Percentiles rank a stretch among this genome's conserved stretches.
These are phyloP conservation scores for Smittium culicis DNA, from an alignment of 371 early-diverging fungal species.

Conservation along the genomic window DNA sequence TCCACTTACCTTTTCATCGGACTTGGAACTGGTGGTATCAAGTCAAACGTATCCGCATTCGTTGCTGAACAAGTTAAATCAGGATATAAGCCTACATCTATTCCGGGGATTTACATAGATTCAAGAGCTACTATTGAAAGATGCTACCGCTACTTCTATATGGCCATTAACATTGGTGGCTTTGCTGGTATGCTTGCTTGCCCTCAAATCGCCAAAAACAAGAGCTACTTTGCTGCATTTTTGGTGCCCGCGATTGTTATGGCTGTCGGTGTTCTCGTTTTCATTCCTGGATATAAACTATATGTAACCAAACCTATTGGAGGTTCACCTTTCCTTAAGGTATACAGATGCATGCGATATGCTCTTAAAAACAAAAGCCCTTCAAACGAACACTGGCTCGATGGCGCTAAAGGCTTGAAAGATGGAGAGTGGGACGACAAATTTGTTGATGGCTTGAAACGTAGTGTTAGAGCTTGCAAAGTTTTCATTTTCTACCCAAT, in stretches of 20 bases:
- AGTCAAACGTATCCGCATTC: constrained; percentile 55
- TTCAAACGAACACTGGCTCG: constrained; percentile 35
- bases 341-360: constrained; percentile 36
- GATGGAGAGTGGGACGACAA: constrained; percentile 45
- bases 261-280: constrained; percentile 41
- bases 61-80: constrained; percentile 52
- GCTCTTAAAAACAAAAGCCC: constrained; percentile 38
- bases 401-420: constrained; percentile 23
- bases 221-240: constrained; percentile 45
- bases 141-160: constrained; percentile 60
- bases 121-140: constrained; percentile 37
- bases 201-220: constrained; percentile 34
- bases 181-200: constrained; percentile 48
- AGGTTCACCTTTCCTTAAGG: constrained; percentile 43
- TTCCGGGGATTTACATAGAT: constrained; percentile 32
- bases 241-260: constrained; percentile 53
- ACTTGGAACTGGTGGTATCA: constrained; percentile 81
- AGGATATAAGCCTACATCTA: constrained; percentile 17
- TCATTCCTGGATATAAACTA: constrained; percentile 39
- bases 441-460: constrained; percentile 50
- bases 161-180: constrained; percentile 67
- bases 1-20: constrained; percentile 54
- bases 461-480: constrained; percentile 46
- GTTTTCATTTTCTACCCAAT: constrained; percentile 60
- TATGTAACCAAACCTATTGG: constrained; percentile 49